Conservation (phyloP, 768 basidiomycete species). For the Russula griseocarnosa region DNA sequence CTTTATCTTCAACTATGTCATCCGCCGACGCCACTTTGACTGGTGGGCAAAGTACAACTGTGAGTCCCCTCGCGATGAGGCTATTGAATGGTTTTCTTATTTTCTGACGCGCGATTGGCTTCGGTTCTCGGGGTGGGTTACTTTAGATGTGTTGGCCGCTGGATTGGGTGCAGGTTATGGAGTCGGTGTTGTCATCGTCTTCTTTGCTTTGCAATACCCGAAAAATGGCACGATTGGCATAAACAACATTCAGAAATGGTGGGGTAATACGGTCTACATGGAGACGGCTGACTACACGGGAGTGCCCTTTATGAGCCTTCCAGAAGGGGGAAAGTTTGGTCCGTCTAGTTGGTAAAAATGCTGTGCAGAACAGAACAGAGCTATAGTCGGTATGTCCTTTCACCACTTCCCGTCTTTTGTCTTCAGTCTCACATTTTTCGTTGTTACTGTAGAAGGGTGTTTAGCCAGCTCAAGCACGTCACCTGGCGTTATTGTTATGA, state of each 20-base stretch:
- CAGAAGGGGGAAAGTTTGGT: slow-evolving; percentile 22
- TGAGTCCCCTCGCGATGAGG: slow-evolving; percentile 7
- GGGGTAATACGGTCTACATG: slow-evolving; percentile 54
- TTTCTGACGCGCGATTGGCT: background rate
- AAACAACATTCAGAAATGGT: slow-evolving; percentile 56
- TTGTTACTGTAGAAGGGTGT: too few species aligned
- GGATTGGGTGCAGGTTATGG: slow-evolving; percentile 68
- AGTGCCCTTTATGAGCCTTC: slow-evolving; percentile 20
- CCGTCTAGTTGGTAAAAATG: slow-evolving; percentile 18
- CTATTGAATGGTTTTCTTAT: slow-evolving; percentile 31
- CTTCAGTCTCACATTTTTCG: too few species aligned
- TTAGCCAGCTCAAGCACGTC: too few species aligned
- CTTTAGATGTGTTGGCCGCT: slow-evolving; percentile 58
- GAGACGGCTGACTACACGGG: slow-evolving; percentile 35
- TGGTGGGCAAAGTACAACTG: slow-evolving; percentile 44
- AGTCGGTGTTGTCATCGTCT: slow-evolving; percentile 50
- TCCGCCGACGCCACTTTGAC: slow-evolving; percentile 38
- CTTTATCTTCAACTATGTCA: slow-evolving; percentile 39
- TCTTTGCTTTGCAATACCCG: too few species aligned
- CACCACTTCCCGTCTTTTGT: too few species aligned
- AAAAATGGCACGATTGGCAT: too few species aligned
- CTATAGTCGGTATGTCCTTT: too few species aligned
- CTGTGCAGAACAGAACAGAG: too few species aligned
- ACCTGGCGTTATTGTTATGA: too few species aligned
- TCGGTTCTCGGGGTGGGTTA: too few species aligned